phyloP scores from a whole-genome alignment of 352 stramenopile genomes.

The Pythium volutum region DNA sequence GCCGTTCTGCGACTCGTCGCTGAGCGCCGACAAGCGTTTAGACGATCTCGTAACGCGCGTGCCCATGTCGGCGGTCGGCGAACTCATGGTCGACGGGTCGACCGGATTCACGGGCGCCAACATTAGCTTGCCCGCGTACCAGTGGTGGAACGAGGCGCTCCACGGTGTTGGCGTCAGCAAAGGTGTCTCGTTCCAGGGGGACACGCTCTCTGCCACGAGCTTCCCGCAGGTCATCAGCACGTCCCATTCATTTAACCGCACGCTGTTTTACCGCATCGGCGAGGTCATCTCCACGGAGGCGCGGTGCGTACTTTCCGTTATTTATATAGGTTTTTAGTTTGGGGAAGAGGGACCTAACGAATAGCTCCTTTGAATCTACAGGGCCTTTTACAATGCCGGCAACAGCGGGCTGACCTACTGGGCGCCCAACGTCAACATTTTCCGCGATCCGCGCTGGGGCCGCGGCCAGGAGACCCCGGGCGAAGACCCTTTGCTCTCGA shows the following conservation, averaged over 20 bases:
- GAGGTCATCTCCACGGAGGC: conserved; percentile 82
- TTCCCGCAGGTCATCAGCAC: conserved; percentile 87
- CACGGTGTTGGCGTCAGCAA: conserved; percentile 81
- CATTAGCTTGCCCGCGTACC: conserved; percentile 61
- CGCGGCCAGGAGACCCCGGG: conserved; percentile 88
- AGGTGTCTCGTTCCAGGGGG: conserved; percentile 48
- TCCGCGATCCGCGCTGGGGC: conserved; percentile 90
- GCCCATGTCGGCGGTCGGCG: conserved; percentile 62
- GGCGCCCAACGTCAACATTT: conserved; percentile 94
- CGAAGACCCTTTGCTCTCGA: conserved; percentile 88
- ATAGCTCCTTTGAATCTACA: background rate
- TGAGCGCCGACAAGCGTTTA: conserved; percentile 55
- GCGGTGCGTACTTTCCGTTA: conserved; percentile 13
- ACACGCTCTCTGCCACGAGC: conserved; percentile 73
- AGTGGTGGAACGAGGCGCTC: conserved; percentile 90
- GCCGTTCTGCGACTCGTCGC: conserved; percentile 65
- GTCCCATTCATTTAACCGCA: conserved; percentile 83
- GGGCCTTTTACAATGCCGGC: conserved; percentile 74
- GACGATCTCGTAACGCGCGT: conserved; percentile 65
- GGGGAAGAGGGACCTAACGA: background rate
- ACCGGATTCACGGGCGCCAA: conserved; percentile 17
- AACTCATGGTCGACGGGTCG: conserved; percentile 66
- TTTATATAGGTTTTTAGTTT: background rate
- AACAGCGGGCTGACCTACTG: conserved; percentile 88
- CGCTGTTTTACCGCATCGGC: conserved; percentile 77